These are phyloP conservation scores for Eucalyptus shirleyi DNA, from an alignment of 345 rosid species.

Conservation along the genomic window DNA sequence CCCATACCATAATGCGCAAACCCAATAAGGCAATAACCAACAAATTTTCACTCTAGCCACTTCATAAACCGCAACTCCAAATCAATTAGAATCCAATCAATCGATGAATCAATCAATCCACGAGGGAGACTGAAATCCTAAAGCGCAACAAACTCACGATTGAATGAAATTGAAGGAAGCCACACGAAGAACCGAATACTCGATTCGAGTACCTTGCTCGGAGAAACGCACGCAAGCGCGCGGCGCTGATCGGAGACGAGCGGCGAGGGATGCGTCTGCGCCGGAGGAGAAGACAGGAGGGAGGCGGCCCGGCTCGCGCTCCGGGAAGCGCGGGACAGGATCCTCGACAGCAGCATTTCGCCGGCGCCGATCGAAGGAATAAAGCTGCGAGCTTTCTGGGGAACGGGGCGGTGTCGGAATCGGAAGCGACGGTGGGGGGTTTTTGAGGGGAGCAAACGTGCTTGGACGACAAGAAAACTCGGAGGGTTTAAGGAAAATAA, in stretches of 20 bases:
- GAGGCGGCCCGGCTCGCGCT: slow-evolving; percentile 28
- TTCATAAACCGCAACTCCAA: background rate
- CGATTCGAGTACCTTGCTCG: slow-evolving; percentile 12
- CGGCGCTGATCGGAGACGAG: slow-evolving; percentile 17
- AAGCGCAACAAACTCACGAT: background rate
- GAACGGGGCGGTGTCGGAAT: background rate
- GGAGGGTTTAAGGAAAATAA: background rate
- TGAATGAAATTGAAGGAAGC: background rate
- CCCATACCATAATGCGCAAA: background rate
- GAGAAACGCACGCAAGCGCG: slow-evolving; percentile 13
- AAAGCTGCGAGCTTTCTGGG: background rate
- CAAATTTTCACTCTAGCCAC: background rate
- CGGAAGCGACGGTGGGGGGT: background rate
- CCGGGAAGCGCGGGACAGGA: slow-evolving; percentile 42
- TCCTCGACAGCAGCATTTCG: slow-evolving; percentile 37
- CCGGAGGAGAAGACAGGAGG: slow-evolving; percentile 18
- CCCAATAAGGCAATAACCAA: background rate
- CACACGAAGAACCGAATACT: background rate
- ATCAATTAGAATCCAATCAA: background rate
- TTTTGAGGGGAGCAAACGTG: background rate
- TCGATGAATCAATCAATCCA: background rate
- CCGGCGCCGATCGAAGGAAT: background rate
- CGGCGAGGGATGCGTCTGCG: background rate
- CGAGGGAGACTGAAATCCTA: background rate
- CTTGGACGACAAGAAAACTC: background rate